These are phyloP conservation scores for Testicularia cyperi DNA, from an alignment of 1,284 basidiomycete species.

Conservation along the genomic window DNA sequence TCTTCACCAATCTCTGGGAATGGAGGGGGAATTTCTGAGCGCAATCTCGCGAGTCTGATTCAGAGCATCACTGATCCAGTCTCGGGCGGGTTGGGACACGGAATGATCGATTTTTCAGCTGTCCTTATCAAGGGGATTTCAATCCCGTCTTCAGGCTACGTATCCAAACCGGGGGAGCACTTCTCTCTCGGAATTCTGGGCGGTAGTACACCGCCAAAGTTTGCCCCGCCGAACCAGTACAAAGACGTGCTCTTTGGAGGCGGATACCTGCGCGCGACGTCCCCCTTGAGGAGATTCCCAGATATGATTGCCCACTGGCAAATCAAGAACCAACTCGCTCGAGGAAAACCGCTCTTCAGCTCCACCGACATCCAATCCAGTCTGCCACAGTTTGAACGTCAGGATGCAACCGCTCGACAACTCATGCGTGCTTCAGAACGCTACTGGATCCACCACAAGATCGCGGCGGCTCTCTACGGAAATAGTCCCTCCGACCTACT, in stretches of 20 bases:
- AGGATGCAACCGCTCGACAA: conserved; percentile 29
- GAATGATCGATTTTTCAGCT: conserved; percentile 13
- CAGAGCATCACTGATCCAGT: conserved; percentile 21
- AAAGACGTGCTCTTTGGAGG: conserved; percentile 13
- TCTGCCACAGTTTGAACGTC: conserved; percentile 33
- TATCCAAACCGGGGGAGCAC: conserved; percentile 66
- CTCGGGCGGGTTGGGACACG: conserved; percentile 16
- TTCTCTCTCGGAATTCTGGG: conserved; percentile 72
- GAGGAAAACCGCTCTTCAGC: conserved; percentile 2
- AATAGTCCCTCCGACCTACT: no score
- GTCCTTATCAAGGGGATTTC: conserved; percentile 11
- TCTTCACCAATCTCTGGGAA: no score
- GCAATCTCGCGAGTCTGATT: no score
- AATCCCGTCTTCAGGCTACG: conserved; percentile 12
- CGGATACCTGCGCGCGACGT: conserved; percentile 78
- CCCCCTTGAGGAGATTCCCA: conserved; percentile 79
- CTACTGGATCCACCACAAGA: conserved; percentile 40
- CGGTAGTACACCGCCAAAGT: no score
- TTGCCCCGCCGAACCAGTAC: not conserved
- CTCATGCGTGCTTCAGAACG: conserved; percentile 20
- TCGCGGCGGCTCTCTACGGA: no score
- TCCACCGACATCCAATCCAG: conserved; percentile 3
- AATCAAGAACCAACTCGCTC: conserved; percentile 72
- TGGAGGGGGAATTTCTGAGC: no score
- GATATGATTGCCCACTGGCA: conserved; percentile 93